phyloP scores from a whole-genome alignment of 306 rosid species.

The Quercus parvula region DNA sequence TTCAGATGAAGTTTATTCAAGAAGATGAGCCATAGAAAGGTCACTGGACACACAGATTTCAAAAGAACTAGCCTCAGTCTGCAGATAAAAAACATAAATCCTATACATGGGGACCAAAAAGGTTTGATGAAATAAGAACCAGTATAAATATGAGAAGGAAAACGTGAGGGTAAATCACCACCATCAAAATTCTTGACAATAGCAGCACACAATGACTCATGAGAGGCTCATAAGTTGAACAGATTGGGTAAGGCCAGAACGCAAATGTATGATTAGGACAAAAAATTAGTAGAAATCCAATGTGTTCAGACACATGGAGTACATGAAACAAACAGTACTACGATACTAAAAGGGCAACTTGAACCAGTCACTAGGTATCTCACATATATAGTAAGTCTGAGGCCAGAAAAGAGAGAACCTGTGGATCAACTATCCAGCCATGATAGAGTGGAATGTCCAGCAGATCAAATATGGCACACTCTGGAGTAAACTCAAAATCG shows the following conservation, averaged over 20 bases:
- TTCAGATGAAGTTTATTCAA: neutral
- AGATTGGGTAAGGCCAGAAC: neutral
- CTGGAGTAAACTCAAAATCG: slow-evolving; percentile 97
- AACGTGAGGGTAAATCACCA: neutral
- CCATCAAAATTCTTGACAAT: slow-evolving; percentile 1
- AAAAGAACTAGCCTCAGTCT: too few relatives aligned
- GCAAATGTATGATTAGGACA: neutral
- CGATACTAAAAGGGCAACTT: neutral
- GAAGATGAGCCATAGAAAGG: neutral
- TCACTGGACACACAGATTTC: neutral
- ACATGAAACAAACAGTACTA: neutral
- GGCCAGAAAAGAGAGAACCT: slow-evolving; percentile 52
- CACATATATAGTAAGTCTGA: slow-evolving; percentile 3
- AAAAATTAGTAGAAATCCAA: neutral
- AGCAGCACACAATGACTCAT: neutral
- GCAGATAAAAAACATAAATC: too few relatives aligned
- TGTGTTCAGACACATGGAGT: neutral
- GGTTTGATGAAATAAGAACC: neutral
- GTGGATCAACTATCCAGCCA: slow-evolving; percentile 97
- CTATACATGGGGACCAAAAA: neutral
- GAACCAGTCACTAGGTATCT: neutral
- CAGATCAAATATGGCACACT: slow-evolving; percentile 96
- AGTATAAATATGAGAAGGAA: neutral
- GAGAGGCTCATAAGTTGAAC: neutral
- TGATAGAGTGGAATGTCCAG: slow-evolving; percentile 95